Conservation (phyloP, 768 basidiomycete genomes). For the Termitomyces titanicus region DNA sequence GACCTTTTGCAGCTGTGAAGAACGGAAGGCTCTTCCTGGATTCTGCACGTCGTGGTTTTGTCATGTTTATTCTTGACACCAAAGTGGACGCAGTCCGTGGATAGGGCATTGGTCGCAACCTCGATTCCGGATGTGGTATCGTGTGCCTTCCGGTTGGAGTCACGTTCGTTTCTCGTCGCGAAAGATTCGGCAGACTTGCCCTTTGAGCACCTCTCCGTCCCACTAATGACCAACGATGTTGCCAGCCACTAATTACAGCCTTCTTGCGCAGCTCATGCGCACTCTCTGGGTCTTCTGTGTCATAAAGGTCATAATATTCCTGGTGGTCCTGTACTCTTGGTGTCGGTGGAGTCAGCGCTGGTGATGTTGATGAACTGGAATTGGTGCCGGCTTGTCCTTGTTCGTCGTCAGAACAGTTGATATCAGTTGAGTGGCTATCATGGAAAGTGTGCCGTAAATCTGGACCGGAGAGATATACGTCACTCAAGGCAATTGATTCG, state of each 20-base stretch:
- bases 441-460: constrained; percentile 44
- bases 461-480: constrained; percentile 24
- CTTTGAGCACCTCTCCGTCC: constrained; percentile 31
- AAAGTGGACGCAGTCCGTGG: constrained; percentile 13
- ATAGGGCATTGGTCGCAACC: constrained; percentile 12
- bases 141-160: constrained; percentile 38
- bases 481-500: not conserved
- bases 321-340: constrained; percentile 20
- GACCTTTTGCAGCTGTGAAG: constrained; percentile 11
- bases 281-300: constrained; percentile 22
- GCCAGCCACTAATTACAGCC: constrained; percentile 52
- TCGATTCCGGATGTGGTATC: constrained; percentile 15
- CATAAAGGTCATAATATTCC: constrained; percentile 24
- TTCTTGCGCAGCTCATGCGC: constrained; percentile 29
- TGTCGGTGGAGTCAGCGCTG: constrained; percentile 36
- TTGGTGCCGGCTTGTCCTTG: constrained; percentile 8
- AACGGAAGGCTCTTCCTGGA: constrained; percentile 22
- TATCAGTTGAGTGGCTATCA: constrained; percentile 41
- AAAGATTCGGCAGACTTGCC: constrained; percentile 23
- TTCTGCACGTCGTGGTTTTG: constrained; percentile 16
- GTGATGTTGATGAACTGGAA: constrained; percentile 25
- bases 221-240: constrained; percentile 47
- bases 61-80: constrained; percentile 2
- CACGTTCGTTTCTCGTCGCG: constrained; percentile 42
- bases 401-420: constrained; percentile 36